Conservation (phyloP, 1,139 yeast species). For the Hyphopichia khmerensis region DNA sequence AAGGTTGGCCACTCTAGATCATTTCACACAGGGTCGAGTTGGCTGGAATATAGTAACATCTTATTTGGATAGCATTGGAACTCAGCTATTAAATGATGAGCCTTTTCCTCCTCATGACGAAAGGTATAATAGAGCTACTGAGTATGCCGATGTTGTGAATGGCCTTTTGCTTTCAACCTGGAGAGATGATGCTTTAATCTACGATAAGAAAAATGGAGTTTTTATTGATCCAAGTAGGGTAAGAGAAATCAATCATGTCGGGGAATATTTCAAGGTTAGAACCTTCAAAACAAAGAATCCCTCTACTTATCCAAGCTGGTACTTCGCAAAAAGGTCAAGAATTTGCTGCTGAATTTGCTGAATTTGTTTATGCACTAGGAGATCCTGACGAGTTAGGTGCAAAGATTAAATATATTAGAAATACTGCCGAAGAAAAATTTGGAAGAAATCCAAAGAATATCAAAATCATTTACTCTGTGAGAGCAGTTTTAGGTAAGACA, state of each 20-base stretch:
- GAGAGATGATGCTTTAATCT: constrained; percentile 45
- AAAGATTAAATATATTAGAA: constrained; percentile 27
- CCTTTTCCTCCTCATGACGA: constrained; percentile 38
- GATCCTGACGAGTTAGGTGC: constrained; percentile 27
- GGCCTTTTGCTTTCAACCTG: constrained; percentile 41
- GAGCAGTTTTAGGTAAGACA: constrained; percentile 33
- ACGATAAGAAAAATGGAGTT: constrained; percentile 29
- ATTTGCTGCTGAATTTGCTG: constrained; percentile 48
- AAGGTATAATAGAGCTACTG: constrained; percentile 42
- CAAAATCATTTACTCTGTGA: constrained; percentile 32
- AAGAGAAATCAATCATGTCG: constrained; percentile 40
- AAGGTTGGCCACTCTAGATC: constrained; percentile 42
- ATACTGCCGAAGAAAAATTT: constrained; percentile 25
- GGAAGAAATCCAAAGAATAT: constrained; percentile 34
- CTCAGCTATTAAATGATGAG: constrained; percentile 35
- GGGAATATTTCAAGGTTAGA: constrained; percentile 38
- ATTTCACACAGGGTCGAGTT: constrained; percentile 42
- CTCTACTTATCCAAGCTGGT: constrained; percentile 49
- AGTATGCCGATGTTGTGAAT: constrained; percentile 39
- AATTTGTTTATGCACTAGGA: constrained; percentile 37
- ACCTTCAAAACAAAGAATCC: constrained; percentile 46
- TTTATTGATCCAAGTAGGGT: constrained; percentile 39
- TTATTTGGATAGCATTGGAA: constrained; percentile 39
- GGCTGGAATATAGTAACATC: constrained; percentile 48
- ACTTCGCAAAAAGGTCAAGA: constrained; percentile 42